phyloP scores from a whole-genome alignment of 2,329 filamentous ascomycete species.

The Aspergillus luchuensis region DNA sequence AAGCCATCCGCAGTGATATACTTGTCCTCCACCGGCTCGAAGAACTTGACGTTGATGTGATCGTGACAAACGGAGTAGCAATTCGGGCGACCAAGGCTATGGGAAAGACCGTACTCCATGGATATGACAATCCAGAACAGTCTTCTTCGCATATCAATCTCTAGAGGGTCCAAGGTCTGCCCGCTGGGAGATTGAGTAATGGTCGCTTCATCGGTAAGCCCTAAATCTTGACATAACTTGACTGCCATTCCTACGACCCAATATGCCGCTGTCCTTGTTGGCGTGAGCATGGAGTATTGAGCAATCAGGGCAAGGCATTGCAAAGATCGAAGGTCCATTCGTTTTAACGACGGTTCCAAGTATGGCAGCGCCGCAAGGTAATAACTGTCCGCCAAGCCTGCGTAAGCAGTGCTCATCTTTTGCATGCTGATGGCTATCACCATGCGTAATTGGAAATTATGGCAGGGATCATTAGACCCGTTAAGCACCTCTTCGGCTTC shows the following conservation, averaged over 20 bases:
- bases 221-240: slow-evolving; percentile 84
- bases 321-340: slow-evolving; percentile 87
- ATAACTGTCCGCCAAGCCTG: slow-evolving; percentile 92
- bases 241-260: slow-evolving; percentile 88
- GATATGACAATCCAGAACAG: slow-evolving; percentile 84
- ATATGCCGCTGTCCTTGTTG: slow-evolving; percentile 88
- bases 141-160: slow-evolving; percentile 85
- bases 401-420: slow-evolving; percentile 84
- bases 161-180: slow-evolving; percentile 66
- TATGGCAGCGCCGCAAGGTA: slow-evolving; percentile 86
- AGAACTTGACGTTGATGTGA: slow-evolving; percentile 82
- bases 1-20: slow-evolving; percentile 80
- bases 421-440: slow-evolving; percentile 94
- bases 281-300: slow-evolving; percentile 89
- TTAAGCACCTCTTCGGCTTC: slow-evolving; percentile 81
- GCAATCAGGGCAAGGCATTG: slow-evolving; percentile 87
- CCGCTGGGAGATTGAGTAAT: slow-evolving; percentile 66
- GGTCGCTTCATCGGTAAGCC: slow-evolving; percentile 84
- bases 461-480: slow-evolving; percentile 74
- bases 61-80: slow-evolving; percentile 81
- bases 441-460: slow-evolving; percentile 87
- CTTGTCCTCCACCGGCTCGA: slow-evolving; percentile 77
- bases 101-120: slow-evolving; percentile 86
- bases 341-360: slow-evolving; percentile 77
- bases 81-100: slow-evolving; percentile 83